A percentile compares a stretch with the other conserved stretches of the same genome.
Evolutionary conservation across 192 early-diverging fungal genomes (phyloP).

Genomic region (Coemansia sp.): DNA sequence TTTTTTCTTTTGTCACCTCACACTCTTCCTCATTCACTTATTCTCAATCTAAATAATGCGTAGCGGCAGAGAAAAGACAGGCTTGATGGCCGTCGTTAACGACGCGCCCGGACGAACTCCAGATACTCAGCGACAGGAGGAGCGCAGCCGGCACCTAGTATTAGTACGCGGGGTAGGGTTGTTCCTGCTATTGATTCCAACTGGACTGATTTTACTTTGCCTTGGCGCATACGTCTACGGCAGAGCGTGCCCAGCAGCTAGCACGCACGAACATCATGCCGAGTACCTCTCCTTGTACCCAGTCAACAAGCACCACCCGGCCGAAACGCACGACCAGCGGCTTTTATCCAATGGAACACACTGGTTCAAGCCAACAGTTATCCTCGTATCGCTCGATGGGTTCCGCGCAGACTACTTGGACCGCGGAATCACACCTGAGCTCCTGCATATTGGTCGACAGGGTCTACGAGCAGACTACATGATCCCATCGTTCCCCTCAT

Average conservation of each 20-base stretch:
- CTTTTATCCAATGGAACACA: constrained; percentile 67
- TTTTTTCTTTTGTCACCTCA: neutral
- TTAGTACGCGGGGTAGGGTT: constrained; percentile 20
- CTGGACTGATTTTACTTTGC: constrained; percentile 24
- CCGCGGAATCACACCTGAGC: constrained; percentile 70
- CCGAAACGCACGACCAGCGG: neutral
- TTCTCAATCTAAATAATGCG: neutral
- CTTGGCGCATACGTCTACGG: constrained; percentile 25
- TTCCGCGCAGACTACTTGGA: constrained; percentile 83
- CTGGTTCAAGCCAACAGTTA: constrained; percentile 66
- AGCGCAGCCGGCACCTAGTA: constrained; percentile 9
- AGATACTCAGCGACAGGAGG: neutral
- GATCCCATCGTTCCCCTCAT: constrained; percentile 57
- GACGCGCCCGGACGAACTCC: neutral
- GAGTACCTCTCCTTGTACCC: constrained; percentile 33
- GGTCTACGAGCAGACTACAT: constrained; percentile 57
- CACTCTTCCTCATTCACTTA: neutral
- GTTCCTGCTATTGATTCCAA: constrained; percentile 31
- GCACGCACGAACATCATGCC: neutral
- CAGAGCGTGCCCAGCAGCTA: constrained; percentile 11
- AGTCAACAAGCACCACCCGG: constrained; percentile 14
- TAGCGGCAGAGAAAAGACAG: constrained; percentile 6
- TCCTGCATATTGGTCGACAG: constrained; percentile 26
- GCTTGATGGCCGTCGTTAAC: neutral
- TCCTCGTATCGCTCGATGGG: constrained; percentile 90